Evolutionary conservation across 192 early-diverging fungal species (phyloP), one percentile per base, ranked within the genome.

Genomic region (Podila epicladia): DNA sequence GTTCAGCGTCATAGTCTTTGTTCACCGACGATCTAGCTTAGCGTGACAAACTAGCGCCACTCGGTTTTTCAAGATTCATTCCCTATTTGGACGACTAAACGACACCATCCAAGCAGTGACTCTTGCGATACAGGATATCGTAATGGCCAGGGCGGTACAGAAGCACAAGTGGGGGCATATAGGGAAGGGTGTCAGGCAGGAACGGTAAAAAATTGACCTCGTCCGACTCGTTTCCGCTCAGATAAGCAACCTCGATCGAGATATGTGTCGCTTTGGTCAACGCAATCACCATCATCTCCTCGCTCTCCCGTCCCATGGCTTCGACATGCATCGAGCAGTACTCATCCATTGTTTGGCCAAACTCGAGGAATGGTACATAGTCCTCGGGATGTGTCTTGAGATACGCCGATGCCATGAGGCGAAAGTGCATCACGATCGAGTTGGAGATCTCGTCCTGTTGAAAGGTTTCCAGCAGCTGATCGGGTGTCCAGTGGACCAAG

Each of bases 251-350:
- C 31, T 91, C 83, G 49, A 94, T 77, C 12, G 85, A 87, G 1
- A 94, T 80, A 58, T 88, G 85, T 4, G 93, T 67, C 0, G 87
- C 91, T 67, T 91, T 93, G 7, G 89, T 87, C 53, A 96, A 75
- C 2, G 91, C 94, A 55, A 93, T 93, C 19, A 96, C 87, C 62
- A 95, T 94, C 57, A 93, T 88, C 67, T 95, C 91, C 72, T 95
- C 95, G 4, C 91, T 87, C 77, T 96, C 95, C 53, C 88, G 82
- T 19, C 87, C 89, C 82, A 91, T 86, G 6, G 86, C 89, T 50
- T 89, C 88, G 0, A 91, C 89, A 51, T 84, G 84, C 50, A 82
- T 83, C 1, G 74, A 72, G 58, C 89, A 91, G 58, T 80, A 91
- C 28, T 88, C 76, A 37, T 90, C 89, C 69, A 90, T 88, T 0